A percentile compares a stretch with the other conserved stretches of the same genome.
These are phyloP conservation scores for Colletotrichum plurivorum DNA, from an alignment of 2,329 filamentous ascomycete genomes.

Conservation along the genomic window DNA sequence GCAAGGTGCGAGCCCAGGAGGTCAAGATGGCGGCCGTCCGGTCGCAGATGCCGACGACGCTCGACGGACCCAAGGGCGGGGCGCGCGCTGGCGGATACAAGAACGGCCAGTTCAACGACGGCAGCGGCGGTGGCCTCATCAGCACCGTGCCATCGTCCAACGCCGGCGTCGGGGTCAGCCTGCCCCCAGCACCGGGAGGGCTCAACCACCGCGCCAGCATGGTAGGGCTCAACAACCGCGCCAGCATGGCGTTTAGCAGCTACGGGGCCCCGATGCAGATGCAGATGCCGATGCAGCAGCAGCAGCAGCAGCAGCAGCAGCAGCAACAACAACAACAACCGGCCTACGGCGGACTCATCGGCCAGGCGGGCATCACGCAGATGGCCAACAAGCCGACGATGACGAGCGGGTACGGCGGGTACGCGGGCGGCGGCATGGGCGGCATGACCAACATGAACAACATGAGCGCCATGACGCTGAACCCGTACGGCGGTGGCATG, in stretches of 20 bases:
- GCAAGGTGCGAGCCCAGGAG: slow-evolving; percentile 59
- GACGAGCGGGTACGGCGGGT: slow-evolving; percentile 23
- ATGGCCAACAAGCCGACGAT: slow-evolving; percentile 28
- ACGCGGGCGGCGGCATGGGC: slow-evolving; percentile 41
- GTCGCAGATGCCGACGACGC: slow-evolving; percentile 62
- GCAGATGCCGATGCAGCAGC: no score
- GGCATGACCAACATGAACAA: slow-evolving; percentile 41
- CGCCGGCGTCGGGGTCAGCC: slow-evolving; percentile 45
- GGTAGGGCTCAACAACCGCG: slow-evolving; percentile 34
- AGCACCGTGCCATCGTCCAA: slow-evolving; percentile 42
- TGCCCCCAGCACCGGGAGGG: slow-evolving; percentile 39
- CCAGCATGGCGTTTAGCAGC: slow-evolving; percentile 49
- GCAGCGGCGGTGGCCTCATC: slow-evolving; percentile 56
- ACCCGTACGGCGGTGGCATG: slow-evolving; percentile 39
- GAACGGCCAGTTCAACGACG: slow-evolving; percentile 69
- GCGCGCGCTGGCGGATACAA: slow-evolving; percentile 61
- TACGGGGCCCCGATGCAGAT: slow-evolving; percentile 45
- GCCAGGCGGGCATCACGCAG: slow-evolving; percentile 27
- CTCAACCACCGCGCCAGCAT: slow-evolving; percentile 44
- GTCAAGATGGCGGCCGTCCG: slow-evolving; percentile 64
- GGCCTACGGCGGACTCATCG: slow-evolving; percentile 42
- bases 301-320: no score
- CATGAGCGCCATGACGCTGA: slow-evolving; percentile 43
- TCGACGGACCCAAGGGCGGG: slow-evolving; percentile 49
- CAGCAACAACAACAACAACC: slow-evolving; percentile 21